A percentile compares a stretch with the other conserved stretches of the same genome.
Evolutionary conservation across 2,329 filamentous ascomycete species (phyloP).

Genomic region (Cyphellophora europaea): DNA sequence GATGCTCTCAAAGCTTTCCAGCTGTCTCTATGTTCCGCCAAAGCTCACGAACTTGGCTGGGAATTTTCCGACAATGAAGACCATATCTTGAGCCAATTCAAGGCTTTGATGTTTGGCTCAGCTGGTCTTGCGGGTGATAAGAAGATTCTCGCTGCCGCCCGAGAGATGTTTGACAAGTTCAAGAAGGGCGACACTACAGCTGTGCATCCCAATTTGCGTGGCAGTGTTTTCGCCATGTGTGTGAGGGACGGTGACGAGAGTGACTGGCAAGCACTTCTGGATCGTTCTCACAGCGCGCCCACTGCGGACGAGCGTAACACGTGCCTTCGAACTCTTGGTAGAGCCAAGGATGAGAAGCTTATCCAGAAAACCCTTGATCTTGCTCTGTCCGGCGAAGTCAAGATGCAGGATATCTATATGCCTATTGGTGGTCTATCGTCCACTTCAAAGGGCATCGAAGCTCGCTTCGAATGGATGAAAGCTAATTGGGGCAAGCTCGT

Average conservation of each 20-base stretch:
- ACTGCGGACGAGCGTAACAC: conserved; percentile 88
- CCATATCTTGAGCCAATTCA: conserved; percentile 90
- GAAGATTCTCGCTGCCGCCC: conserved; percentile 65
- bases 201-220: conserved; percentile 84
- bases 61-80: conserved; percentile 73
- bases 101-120: conserved; percentile 76
- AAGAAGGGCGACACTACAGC: conserved; percentile 67
- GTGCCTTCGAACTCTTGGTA: conserved; percentile 72
- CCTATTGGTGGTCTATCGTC: conserved; percentile 70
- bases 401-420: conserved; percentile 90
- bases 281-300: conserved; percentile 64
- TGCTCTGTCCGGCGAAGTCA: conserved; percentile 70
- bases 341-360: conserved; percentile 65
- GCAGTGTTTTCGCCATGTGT: conserved; percentile 75
- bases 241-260: conserved; percentile 76
- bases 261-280: conserved; percentile 71
- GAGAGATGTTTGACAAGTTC: conserved; percentile 86
- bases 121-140: conserved; percentile 76
- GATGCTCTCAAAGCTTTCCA: conserved; percentile 79
- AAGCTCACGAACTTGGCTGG: conserved; percentile 84
- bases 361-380: conserved; percentile 73
- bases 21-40: conserved; percentile 63
- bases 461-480: conserved; percentile 74
- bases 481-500: conserved; percentile 79
- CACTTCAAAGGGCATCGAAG: conserved; percentile 68